Evolutionary conservation across 768 basidiomycete genomes (phyloP), one percentile per base, ranked within the genome.

Genomic region (Termitomyces bulborhizus): DNA sequence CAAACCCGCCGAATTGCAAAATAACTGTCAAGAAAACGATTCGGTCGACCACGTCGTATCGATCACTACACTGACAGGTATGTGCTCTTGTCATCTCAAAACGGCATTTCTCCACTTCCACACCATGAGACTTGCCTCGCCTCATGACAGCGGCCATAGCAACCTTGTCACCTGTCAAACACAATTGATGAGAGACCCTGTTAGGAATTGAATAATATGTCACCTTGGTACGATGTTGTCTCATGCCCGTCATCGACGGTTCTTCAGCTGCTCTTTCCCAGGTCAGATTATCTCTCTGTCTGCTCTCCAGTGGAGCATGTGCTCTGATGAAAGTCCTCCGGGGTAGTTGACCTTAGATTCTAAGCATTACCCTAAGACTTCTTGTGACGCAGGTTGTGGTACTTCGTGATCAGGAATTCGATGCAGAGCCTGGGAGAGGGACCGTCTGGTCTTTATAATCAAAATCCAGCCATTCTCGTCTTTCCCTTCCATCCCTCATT

Each of bases 301-400:
- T 54, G 49, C 58, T 47, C 58, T 47, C 40, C 1, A 18, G 39
- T 6, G 51, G 58, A 59, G 58, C 58, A 56, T 31, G 8, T 59
- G 54, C 58, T 59, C 54, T 51, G 43, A 54, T 51, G 21, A 15
- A 45, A 24, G n/a, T n/a, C 45, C 42, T 54, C 51, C 24, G 34
- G 37, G 53, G 34, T 54, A 49, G 42, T 51, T 6, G 31, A 29
- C 26, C 31, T 13, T 21, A 21, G n/a, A 29, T 16, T 18, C 29
- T 5, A 18, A n/a, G n/a, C 12, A 11, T 6, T 46, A 18, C 21
- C 18, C 34, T 8, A 12, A 34, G 2, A 18, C 32, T 21, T 31
- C 8, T 32, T 44, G 12, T 46, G 45, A 46, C 45, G 16, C n/a
- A 31, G 4, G 4, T n/a, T 8, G 3, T 44, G 26, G 26, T 18